Percentiles rank a stretch among this genome's conserved stretches.
phyloP scores from a whole-genome alignment of 2,329 filamentous ascomycete genomes.

The Diaporthe vaccinii region DNA sequence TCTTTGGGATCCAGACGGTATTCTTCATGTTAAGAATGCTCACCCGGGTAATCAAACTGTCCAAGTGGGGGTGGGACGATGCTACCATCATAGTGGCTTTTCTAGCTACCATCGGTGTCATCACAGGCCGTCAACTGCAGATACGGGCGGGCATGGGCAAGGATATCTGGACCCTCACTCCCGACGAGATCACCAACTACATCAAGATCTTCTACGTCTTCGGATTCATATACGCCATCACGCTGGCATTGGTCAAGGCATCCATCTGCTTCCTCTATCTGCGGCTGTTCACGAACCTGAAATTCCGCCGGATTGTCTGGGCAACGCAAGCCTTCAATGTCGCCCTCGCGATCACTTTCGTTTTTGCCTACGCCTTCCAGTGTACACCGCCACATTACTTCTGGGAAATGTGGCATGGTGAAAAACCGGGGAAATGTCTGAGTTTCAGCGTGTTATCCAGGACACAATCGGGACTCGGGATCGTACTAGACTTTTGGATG shows the following conservation, averaged over 20 bases:
- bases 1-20: conserved; percentile 51
- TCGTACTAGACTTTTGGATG: conserved; percentile 34
- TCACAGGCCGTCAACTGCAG: conserved; percentile 47
- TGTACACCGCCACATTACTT: conserved; percentile 40
- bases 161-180: conserved; percentile 42
- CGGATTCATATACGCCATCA: conserved; percentile 45
- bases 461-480: not conserved
- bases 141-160: conserved; percentile 52
- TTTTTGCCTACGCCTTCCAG: conserved; percentile 38
- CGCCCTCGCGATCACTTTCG: conserved; percentile 37
- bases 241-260: conserved; percentile 5
- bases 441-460: not conserved
- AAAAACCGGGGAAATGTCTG: conserved; percentile 19
- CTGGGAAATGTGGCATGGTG: conserved; percentile 41
- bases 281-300: conserved; percentile 17
- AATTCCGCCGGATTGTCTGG: conserved; percentile 31
- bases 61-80: conserved; percentile 52
- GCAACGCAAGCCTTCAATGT: conserved; percentile 35
- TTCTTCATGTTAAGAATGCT: conserved; percentile 55
- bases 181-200: conserved; percentile 38
- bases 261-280: conserved; percentile 33
- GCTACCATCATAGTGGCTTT: conserved; percentile 48
- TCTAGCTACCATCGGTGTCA: conserved; percentile 37
- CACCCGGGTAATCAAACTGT: conserved; percentile 49
- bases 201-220: conserved; percentile 40